Conservation (phyloP, 139 green algal genomes). For the Chlamydomonas applanata region DNA sequence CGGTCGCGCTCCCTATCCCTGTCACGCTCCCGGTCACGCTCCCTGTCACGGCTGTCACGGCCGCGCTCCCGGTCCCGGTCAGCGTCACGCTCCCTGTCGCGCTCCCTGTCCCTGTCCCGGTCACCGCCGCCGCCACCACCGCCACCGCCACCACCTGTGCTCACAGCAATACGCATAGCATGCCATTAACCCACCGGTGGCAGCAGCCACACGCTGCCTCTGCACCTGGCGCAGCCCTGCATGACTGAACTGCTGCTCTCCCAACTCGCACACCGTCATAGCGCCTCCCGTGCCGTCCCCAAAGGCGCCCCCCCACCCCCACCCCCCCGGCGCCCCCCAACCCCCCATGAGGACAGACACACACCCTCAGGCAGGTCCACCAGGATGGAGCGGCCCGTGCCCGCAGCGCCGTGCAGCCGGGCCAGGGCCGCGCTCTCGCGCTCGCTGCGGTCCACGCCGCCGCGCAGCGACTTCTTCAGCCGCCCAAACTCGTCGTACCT, state of each 20-base stretch:
- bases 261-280: too few species aligned
- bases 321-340: background rate
- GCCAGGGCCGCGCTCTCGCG: conserved; percentile 72
- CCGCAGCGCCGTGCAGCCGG: conserved; percentile 42
- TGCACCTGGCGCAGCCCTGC: too few species aligned
- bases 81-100: conserved; percentile 13
- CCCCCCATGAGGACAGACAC: background rate
- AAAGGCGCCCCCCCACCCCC: too few species aligned
- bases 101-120: conserved; percentile 7
- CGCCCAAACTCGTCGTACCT: conserved; percentile 85
- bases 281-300: background rate
- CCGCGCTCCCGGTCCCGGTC: conserved; percentile 1
- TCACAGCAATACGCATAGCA: background rate
- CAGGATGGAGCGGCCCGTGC: background rate
- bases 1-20: conserved; percentile 18
- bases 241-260: too few species aligned
- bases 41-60: conserved; percentile 9
- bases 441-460: conserved; percentile 50
- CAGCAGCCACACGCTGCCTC: too few species aligned
- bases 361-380: background rate
- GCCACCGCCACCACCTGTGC: background rate
- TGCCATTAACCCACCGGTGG: background rate
- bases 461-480: conserved; percentile 58
- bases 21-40: conserved; percentile 12
- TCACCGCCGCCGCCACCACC: conserved; percentile 2